These are phyloP conservation scores for Xylaria sp. DNA, from an alignment of 2,329 filamentous ascomycete species.

Conservation along the genomic window DNA sequence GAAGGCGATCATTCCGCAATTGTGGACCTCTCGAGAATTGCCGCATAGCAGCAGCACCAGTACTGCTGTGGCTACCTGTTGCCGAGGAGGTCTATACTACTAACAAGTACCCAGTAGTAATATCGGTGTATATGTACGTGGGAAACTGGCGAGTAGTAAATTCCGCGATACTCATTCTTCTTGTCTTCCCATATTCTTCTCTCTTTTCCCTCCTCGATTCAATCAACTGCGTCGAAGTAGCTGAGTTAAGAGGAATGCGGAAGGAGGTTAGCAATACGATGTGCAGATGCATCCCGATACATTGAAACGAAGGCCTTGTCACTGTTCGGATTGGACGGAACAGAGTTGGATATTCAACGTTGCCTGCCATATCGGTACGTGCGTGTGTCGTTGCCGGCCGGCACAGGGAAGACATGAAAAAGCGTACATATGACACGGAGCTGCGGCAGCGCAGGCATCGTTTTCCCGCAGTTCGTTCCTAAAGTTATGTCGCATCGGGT, in stretches of 20 bases:
- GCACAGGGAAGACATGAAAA: conserved; percentile 12
- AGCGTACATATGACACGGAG: neutral
- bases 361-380: conserved; percentile 20
- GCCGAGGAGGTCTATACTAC: neutral
- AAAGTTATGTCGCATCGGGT: conserved; percentile 9
- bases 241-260: neutral
- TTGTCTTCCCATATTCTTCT: neutral
- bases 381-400: conserved; percentile 25
- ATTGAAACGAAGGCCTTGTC: neutral
- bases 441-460: neutral
- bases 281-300: neutral
- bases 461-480: conserved; percentile 21
- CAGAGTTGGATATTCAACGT: neutral
- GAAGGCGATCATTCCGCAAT: conserved; percentile 16
- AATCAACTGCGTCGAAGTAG: neutral
- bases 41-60: neutral
- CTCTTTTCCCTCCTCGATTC: neutral
- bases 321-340: neutral
- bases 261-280: neutral
- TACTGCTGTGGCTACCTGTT: neutral
- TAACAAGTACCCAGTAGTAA: neutral
- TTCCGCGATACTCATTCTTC: neutral
- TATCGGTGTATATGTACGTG: neutral
- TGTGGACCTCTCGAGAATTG: neutral
- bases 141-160: neutral